Conservation (phyloP, 2,329 filamentous ascomycete genomes). For the Pseudocercospora pini-densiflorae region DNA sequence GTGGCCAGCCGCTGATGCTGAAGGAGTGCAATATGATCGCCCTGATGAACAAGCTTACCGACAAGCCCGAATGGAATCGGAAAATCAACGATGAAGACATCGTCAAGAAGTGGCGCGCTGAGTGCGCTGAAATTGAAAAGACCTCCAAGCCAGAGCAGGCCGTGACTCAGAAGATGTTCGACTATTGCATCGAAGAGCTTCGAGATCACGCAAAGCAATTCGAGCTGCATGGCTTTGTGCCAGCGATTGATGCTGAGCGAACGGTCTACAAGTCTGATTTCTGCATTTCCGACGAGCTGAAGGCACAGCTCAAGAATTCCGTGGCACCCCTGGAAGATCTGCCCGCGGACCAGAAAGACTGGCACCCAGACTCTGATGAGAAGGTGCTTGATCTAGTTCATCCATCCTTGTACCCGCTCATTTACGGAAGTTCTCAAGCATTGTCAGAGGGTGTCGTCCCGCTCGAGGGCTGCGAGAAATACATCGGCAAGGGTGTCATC, state of each 20-base stretch:
- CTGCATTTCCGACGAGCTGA: conserved; percentile 45
- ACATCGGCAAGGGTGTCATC: conserved; percentile 39
- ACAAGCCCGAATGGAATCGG: conserved; percentile 39
- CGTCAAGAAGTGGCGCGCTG: conserved; percentile 33
- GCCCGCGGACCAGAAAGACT: conserved; percentile 50
- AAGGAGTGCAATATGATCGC: conserved; percentile 38
- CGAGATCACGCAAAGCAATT: conserved; percentile 56
- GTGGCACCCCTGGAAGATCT: conserved; percentile 57
- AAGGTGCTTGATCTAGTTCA: conserved; percentile 67
- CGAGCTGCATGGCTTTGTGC: conserved; percentile 46
- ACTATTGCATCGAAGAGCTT: conserved; percentile 41
- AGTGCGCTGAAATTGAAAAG: conserved; percentile 21
- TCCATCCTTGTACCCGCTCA: conserved; percentile 66
- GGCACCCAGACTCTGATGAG: conserved; percentile 62
- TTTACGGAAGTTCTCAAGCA: conserved; percentile 56
- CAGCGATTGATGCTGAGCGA: conserved; percentile 51
- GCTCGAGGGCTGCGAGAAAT: conserved; percentile 38
- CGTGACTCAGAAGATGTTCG: conserved; percentile 32
- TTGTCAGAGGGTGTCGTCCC: conserved; percentile 41
- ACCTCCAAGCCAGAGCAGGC: conserved; percentile 18
- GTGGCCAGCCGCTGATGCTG: conserved; percentile 22
- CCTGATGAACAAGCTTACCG: conserved; percentile 36
- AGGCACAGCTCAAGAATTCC: conserved; percentile 48
- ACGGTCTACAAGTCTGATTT: conserved; percentile 60
- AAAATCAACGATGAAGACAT: conserved; percentile 38